These are phyloP conservation scores for Entomortierella chlamydospora DNA, from an alignment of 192 early-diverging fungal genomes.

Conservation along the genomic window DNA sequence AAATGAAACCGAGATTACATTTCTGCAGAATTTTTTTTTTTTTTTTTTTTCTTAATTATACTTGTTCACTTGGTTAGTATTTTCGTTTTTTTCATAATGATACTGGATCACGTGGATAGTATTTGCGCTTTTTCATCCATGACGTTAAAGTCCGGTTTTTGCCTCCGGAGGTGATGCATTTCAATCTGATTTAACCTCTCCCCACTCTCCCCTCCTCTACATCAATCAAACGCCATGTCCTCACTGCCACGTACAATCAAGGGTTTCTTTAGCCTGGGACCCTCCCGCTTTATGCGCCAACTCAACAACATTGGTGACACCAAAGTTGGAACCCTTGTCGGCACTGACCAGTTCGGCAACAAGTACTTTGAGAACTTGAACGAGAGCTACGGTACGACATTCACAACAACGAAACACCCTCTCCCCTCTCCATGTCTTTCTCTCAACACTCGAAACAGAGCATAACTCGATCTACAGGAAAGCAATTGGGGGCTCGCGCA, in stretches of 20 bases:
- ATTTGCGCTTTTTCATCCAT: not conserved
- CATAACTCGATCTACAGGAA: too few relatives aligned
- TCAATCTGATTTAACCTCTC: not conserved
- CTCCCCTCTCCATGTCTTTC: not conserved
- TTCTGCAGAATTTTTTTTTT: too few relatives aligned
- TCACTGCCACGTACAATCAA: constrained; percentile 66
- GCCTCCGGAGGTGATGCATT: not conserved
- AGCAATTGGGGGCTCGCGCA: too few relatives aligned
- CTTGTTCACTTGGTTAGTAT: too few relatives aligned
- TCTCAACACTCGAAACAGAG: not conserved
- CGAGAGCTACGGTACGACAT: constrained; percentile 72
- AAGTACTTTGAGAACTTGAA: constrained; percentile 78
- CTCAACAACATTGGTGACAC: constrained; percentile 68
- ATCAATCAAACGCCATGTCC: constrained; percentile 47
- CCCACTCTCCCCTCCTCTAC: constrained; percentile 6
- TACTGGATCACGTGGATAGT: too few relatives aligned
- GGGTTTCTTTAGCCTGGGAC: constrained; percentile 66
- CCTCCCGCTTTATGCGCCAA: constrained; percentile 59
- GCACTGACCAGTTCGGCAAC: constrained; percentile 80
- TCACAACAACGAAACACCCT: not conserved
- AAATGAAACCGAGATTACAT: too few relatives aligned
- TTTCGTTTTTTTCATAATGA: too few relatives aligned
- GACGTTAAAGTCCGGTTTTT: not conserved
- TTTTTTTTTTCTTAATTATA: too few relatives aligned
- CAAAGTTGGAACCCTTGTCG: constrained; percentile 78